These are phyloP conservation scores for Grosmannia clavigera DNA, from an alignment of 2,329 filamentous ascomycete species.

Conservation along the genomic window DNA sequence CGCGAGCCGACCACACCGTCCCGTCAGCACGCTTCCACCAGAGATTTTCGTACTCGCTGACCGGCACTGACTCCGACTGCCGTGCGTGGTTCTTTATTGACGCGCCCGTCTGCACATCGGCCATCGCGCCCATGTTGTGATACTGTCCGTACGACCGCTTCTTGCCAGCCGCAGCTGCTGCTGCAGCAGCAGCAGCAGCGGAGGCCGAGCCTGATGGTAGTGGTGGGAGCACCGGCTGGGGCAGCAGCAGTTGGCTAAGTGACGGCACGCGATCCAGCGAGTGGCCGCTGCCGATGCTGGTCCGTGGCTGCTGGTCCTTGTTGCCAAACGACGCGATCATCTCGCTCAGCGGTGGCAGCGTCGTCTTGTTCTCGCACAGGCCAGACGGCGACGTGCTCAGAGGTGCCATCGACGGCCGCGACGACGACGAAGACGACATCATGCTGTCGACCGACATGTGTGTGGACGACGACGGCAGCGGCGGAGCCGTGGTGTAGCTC, in stretches of 20 bases:
- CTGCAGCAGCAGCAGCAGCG: neutral
- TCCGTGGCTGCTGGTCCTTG: neutral
- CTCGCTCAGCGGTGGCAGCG: constrained; percentile 13
- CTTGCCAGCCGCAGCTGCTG: constrained; percentile 2
- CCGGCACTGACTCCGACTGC: neutral
- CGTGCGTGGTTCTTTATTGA: constrained; percentile 13
- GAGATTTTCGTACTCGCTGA: constrained; percentile 7
- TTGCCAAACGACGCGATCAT: constrained; percentile 10
- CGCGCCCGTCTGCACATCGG: neutral
- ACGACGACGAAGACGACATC: neutral
- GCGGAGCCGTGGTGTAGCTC: constrained; percentile 6
- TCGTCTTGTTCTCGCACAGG: constrained; percentile 5
- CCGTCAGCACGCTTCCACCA: constrained; percentile 14
- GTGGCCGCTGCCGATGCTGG: neutral
- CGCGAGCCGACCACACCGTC: constrained; percentile 9
- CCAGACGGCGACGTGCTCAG: too few species aligned
- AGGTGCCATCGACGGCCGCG: constrained; percentile 3
- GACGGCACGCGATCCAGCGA: constrained; percentile 10
- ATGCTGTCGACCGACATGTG: constrained; percentile 3
- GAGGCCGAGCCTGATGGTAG: neutral
- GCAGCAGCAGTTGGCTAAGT: constrained; percentile 11
- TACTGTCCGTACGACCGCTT: constrained; percentile 13
- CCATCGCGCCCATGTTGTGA: constrained; percentile 6
- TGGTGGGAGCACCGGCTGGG: constrained; percentile 4
- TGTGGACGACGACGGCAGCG: neutral